phyloP scores from a whole-genome alignment of 2,329 filamentous ascomycete species.

The Pseudogymnoascus sp. region DNA sequence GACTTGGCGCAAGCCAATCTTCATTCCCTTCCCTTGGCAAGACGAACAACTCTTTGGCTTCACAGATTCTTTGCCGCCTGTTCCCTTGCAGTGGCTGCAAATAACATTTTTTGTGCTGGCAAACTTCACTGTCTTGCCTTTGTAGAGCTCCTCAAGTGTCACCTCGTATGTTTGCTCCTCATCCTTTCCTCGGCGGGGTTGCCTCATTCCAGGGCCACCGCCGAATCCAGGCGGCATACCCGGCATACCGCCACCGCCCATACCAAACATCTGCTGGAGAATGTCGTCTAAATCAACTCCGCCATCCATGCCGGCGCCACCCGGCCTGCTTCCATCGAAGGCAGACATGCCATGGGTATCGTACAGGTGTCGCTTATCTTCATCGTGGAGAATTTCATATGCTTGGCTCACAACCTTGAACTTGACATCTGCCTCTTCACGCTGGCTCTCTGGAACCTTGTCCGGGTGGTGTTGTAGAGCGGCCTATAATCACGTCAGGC shows the following conservation, averaged over 20 bases:
- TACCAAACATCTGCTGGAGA: constrained; percentile 83
- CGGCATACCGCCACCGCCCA: constrained; percentile 49
- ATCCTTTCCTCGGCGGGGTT: constrained; percentile 65
- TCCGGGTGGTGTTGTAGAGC: constrained; percentile 88
- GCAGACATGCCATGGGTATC: constrained; percentile 93
- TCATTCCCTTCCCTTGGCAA: constrained; percentile 74
- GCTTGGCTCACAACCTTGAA: constrained; percentile 93
- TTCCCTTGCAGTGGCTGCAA: constrained; percentile 80
- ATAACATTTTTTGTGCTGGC: constrained; percentile 90
- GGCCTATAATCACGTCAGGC: constrained; percentile 46
- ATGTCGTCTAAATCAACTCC: constrained; percentile 87
- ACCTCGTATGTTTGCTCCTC: constrained; percentile 91
- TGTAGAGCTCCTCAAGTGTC: constrained; percentile 90
- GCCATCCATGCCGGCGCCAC: constrained; percentile 52
- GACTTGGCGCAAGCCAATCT: constrained; percentile 71
- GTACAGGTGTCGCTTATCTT: constrained; percentile 86
- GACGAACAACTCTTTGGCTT: constrained; percentile 76
- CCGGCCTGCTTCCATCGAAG: constrained; percentile 69
- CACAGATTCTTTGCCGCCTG: constrained; percentile 84
- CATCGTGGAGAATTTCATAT: constrained; percentile 96
- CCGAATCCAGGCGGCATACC: constrained; percentile 31
- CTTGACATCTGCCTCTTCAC: constrained; percentile 76
- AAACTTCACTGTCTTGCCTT: constrained; percentile 97
- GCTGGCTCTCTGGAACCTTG: constrained; percentile 82
- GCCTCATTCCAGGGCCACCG: constrained; percentile 41